A percentile compares a stretch with the other conserved stretches of the same genome.
These are phyloP conservation scores for Fragaria vesca DNA, from an alignment of 306 rosid genomes.

Conservation along the genomic window DNA sequence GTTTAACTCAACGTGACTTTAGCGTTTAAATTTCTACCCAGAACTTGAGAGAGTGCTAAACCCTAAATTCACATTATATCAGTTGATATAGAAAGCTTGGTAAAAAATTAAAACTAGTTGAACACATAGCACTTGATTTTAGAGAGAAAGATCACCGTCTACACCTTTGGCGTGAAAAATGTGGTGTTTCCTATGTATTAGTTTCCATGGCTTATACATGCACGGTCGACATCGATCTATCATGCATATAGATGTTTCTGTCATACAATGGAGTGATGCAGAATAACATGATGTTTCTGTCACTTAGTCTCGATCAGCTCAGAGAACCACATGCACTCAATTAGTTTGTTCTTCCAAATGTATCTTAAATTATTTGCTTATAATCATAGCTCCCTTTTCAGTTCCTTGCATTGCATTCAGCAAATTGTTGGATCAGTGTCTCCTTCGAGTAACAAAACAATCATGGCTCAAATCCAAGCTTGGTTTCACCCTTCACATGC, in stretches of 20 bases:
- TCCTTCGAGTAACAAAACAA: conserved; percentile 10
- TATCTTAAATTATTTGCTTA: neutral
- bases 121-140: neutral
- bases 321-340: conserved; percentile 7
- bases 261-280: neutral
- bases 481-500: conserved; percentile 6
- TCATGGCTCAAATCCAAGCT: neutral
- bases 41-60: no score
- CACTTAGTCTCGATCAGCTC: neutral
- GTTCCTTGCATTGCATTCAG: conserved; percentile 14
- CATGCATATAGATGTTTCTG: neutral
- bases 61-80: neutral
- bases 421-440: neutral
- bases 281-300: neutral
- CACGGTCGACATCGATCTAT: neutral
- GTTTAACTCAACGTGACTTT: no score
- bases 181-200: neutral
- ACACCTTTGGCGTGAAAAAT: neutral
- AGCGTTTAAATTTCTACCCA: neutral
- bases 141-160: neutral
- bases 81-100: neutral
- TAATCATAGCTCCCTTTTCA: neutral
- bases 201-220: neutral
- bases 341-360: neutral
- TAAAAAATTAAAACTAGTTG: neutral